phyloP scores from a whole-genome alignment of 768 basidiomycete species.

The Tephrocybe rancida region DNA sequence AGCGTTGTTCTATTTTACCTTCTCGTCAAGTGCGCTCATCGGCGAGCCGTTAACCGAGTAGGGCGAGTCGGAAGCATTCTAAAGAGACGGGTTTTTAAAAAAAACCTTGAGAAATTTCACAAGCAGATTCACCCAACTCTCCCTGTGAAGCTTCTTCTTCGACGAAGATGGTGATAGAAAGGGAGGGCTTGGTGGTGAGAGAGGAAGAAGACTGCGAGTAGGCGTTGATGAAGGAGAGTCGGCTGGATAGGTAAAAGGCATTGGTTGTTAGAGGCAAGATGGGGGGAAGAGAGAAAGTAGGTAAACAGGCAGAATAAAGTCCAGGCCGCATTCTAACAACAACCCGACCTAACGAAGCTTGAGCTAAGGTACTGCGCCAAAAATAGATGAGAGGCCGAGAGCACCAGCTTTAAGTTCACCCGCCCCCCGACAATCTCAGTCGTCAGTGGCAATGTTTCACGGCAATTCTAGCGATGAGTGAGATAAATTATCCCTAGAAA shows the following conservation, averaged over 20 bases:
- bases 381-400: too few species aligned
- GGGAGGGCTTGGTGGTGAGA: conserved; percentile 7
- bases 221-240: conserved; percentile 32
- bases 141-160: conserved; percentile 35
- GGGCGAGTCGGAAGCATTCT: conserved; percentile 41
- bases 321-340: conserved; percentile 12
- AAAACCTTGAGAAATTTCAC: background rate
- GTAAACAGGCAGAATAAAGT: conserved; percentile 15
- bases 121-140: conserved; percentile 38
- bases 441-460: background rate
- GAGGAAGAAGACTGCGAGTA: conserved; percentile 28
- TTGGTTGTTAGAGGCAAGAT: conserved; percentile 21
- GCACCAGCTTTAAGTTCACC: too few species aligned
- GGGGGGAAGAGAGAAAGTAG: conserved; percentile 10
- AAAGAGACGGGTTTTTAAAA: background rate
- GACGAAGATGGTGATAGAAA: conserved; percentile 27
- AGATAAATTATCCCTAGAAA: too few species aligned
- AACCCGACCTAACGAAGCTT: conserved; percentile 16
- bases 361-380: conserved; percentile 9
- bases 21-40: conserved; percentile 45
- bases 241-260: conserved; percentile 32
- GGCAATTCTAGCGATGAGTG: background rate
- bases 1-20: conserved; percentile 29
- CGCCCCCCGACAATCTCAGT: background rate
- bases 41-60: conserved; percentile 47